A percentile compares a stretch with the other conserved stretches of the same genome.
phyloP scores from a whole-genome alignment of 2,329 filamentous ascomycete genomes.

The Aureobasidium sp. region DNA sequence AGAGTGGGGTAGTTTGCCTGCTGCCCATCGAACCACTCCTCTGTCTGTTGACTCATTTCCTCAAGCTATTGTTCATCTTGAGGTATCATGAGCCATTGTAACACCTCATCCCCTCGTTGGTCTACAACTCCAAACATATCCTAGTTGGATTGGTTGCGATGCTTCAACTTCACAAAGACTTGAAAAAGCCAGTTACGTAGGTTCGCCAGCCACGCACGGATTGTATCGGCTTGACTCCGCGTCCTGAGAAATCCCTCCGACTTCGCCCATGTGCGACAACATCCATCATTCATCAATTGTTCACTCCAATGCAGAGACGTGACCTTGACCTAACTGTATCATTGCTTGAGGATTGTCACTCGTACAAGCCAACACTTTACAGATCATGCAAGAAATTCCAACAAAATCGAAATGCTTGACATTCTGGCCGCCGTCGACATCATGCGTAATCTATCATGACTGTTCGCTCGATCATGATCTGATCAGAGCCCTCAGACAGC shows the following conservation, averaged over 20 bases:
- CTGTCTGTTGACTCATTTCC: neutral
- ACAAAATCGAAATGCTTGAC: neutral
- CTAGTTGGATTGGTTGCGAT: neutral
- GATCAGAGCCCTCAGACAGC: neutral
- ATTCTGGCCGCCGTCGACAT: neutral
- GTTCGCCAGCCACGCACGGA: neutral
- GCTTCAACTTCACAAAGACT: neutral
- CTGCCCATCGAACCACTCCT: neutral
- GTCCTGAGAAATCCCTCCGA: neutral
- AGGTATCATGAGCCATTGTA: neutral
- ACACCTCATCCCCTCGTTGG: neutral
- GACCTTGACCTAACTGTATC: neutral
- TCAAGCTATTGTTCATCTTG: neutral
- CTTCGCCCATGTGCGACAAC: neutral
- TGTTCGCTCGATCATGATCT: conserved; percentile 7
- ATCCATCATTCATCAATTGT: neutral
- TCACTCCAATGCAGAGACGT: neutral
- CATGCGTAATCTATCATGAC: conserved; percentile 8
- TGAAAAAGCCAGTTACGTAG: conserved; percentile 1
- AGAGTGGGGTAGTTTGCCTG: neutral
- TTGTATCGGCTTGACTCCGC: conserved; percentile 2
- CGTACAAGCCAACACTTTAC: neutral
- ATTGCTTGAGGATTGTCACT: too few relatives aligned
- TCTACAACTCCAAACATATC: neutral
- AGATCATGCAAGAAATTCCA: neutral